These are phyloP conservation scores for Entomortierella parvispora DNA, from an alignment of 192 early-diverging fungal species.

Conservation along the genomic window DNA sequence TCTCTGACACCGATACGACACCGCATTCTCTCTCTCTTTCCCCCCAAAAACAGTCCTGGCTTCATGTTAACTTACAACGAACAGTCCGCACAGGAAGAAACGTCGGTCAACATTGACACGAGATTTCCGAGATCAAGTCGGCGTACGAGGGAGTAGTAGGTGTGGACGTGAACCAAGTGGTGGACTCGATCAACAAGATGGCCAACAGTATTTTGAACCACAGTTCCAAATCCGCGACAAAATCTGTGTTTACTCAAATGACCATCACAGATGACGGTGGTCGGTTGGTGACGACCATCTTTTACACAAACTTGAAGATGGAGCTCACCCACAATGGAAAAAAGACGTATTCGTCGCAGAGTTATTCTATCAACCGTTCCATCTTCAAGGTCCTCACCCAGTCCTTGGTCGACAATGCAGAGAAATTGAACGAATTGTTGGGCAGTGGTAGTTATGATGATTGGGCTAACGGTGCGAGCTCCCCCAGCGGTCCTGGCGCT, in stretches of 20 bases:
- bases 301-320: slow-evolving; percentile 2
- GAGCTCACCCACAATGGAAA: neutral
- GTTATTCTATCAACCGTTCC: neutral
- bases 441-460: neutral
- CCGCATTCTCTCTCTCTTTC: no score
- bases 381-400: neutral
- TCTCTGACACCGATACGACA: no score
- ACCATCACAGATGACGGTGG: neutral
- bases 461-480: neutral
- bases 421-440: neutral
- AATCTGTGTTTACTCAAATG: neutral
- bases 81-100: neutral
- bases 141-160: neutral
- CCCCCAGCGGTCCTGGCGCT: neutral
- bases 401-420: neutral
- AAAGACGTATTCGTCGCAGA: neutral
- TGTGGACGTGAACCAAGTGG: neutral
- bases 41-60: no score
- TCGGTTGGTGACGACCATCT: neutral
- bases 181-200: neutral
- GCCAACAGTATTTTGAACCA: slow-evolving; percentile 14
- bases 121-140: neutral
- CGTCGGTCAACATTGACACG: neutral
- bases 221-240: neutral
- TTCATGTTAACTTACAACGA: neutral